Evolutionary conservation across 1,139 yeast genomes (phyloP).

Genomic region (Arxiozyma bovina): DNA sequence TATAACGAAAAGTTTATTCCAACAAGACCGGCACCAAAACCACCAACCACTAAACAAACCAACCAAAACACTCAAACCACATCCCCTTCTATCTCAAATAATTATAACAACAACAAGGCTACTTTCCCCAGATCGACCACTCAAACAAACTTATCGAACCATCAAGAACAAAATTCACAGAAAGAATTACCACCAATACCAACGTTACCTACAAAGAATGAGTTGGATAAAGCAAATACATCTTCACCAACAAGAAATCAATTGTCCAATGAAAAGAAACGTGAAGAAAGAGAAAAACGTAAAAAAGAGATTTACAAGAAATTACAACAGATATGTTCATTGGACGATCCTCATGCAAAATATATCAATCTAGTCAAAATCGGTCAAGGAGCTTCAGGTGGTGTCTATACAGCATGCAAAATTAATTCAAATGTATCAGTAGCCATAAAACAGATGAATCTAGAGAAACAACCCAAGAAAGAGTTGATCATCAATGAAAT

Average conservation of each 20-base stretch:
- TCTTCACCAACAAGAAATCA: conserved; percentile 18
- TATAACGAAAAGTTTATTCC: conserved; percentile 11
- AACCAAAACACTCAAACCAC: not conserved
- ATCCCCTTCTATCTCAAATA: not conserved
- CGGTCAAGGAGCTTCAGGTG: conserved; percentile 98
- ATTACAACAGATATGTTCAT: conserved; percentile 68
- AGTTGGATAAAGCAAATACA: conserved; percentile 4
- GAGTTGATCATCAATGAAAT: conserved; percentile 91
- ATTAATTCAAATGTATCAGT: conserved; percentile 53
- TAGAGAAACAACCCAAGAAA: conserved; percentile 89
- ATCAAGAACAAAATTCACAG: not conserved
- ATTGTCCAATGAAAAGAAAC: conserved; percentile 35
- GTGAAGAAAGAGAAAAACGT: conserved; percentile 63
- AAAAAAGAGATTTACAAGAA: conserved; percentile 33
- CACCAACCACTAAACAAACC: conserved; percentile 4
- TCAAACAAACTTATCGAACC: not conserved
- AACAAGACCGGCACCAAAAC: conserved; percentile 14
- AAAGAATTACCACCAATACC: conserved; percentile 10
- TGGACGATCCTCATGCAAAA: conserved; percentile 73
- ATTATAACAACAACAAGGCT: not conserved
- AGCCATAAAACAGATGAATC: conserved; percentile 92
- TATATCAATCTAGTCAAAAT: conserved; percentile 69
- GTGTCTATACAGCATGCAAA: conserved; percentile 87
- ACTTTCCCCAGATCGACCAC: not conserved
- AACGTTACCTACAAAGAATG: not conserved